These are phyloP conservation scores for Epichloe amarillans DNA, from an alignment of 2,329 filamentous ascomycete species.

Conservation along the genomic window DNA sequence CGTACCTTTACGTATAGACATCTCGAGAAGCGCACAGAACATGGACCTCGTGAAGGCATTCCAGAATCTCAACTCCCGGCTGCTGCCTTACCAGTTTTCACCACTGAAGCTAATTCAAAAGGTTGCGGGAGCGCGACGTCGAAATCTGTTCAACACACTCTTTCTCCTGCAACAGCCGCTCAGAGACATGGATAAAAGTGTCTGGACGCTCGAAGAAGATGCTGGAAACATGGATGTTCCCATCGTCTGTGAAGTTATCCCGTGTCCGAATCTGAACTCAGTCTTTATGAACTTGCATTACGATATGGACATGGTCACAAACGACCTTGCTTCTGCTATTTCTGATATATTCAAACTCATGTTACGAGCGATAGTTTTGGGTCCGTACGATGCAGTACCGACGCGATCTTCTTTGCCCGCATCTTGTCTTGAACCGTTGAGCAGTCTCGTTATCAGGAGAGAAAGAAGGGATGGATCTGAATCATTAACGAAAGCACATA, in stretches of 20 bases:
- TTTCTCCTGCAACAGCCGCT: slow-evolving; percentile 61
- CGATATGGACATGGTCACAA: slow-evolving; percentile 29
- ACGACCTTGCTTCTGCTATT: slow-evolving; percentile 15
- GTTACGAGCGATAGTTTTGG: slow-evolving; percentile 13
- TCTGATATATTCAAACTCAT: slow-evolving; percentile 19
- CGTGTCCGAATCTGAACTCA: slow-evolving; percentile 35
- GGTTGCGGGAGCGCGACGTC: slow-evolving; percentile 25
- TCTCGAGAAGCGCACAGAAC: slow-evolving; percentile 35
- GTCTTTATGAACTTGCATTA: slow-evolving; percentile 51
- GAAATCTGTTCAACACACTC: slow-evolving; percentile 63
- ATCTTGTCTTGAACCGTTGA: slow-evolving; percentile 7
- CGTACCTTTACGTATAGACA: slow-evolving; percentile 51
- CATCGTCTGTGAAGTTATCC: slow-evolving; percentile 62
- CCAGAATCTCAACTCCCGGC: slow-evolving; percentile 46
- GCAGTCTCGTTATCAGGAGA: slow-evolving; percentile 10
- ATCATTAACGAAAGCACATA: slow-evolving; percentile 8
- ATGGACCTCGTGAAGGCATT: slow-evolving; percentile 44
- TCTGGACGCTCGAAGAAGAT: slow-evolving; percentile 47
- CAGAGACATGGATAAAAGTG: slow-evolving; percentile 37
- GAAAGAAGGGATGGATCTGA: slow-evolving; percentile 8
- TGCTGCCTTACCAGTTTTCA: slow-evolving; percentile 59
- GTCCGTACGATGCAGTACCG: slow-evolving; percentile 12
- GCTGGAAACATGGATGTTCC: slow-evolving; percentile 59
- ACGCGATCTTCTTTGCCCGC: not conserved
- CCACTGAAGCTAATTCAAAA: slow-evolving; percentile 59